A percentile compares a stretch with the other conserved stretches of the same genome.
These are phyloP conservation scores for Didymella segeticola DNA, from an alignment of 2,329 filamentous ascomycete genomes.

Conservation along the genomic window DNA sequence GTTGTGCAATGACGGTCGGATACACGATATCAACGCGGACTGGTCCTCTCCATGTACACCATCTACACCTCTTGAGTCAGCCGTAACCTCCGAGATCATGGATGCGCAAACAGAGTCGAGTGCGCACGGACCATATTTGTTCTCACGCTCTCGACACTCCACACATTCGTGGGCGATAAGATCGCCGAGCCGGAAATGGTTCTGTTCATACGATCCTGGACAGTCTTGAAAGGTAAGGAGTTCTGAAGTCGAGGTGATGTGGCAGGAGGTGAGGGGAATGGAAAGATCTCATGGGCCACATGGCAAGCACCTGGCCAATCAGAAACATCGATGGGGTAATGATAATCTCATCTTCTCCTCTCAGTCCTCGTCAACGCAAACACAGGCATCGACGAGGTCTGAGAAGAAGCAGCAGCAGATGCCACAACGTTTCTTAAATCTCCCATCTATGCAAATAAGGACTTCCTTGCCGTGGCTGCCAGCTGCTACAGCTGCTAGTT, in stretches of 20 bases:
- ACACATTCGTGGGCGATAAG: background rate
- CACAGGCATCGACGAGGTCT: background rate
- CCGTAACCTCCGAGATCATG: background rate
- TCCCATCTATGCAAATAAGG: background rate
- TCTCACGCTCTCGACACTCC: background rate
- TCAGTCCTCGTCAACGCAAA: constrained; percentile 6
- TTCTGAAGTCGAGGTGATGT: constrained; percentile 9
- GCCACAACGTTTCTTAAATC: too few species aligned
- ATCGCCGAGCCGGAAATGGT: too few species aligned
- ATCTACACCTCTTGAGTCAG: constrained; percentile 1
- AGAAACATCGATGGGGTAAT: constrained; percentile 19
- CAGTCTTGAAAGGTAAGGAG: background rate
- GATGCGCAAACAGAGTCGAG: background rate
- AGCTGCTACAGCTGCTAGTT: background rate
- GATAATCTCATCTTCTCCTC: constrained; percentile 6
- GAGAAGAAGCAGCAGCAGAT: background rate
- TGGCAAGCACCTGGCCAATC: constrained; percentile 14
- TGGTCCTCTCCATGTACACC: too few species aligned
- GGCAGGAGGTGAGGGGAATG: constrained; percentile 13
- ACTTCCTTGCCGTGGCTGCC: too few species aligned
- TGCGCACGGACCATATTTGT: constrained; percentile 1
- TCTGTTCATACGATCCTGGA: background rate
- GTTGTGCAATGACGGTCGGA: background rate
- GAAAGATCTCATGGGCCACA: constrained; percentile 15
- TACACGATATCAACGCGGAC: too few species aligned